phyloP scores from a whole-genome alignment of 2,329 filamentous ascomycete species.

The Pyrenophora seminiperda region DNA sequence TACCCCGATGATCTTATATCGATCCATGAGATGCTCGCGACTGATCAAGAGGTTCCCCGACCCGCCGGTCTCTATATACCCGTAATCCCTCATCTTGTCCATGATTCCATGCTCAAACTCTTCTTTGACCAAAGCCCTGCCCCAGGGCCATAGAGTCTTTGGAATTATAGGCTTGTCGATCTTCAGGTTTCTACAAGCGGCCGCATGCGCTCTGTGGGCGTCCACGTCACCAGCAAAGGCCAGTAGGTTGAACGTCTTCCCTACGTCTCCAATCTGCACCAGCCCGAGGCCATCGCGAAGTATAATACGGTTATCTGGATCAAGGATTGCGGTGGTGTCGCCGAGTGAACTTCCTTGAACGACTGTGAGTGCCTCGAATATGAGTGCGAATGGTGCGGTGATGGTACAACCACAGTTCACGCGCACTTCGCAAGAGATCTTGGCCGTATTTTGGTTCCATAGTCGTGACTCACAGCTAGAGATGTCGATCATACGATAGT shows the following conservation, averaged over 20 bases:
- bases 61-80: conserved; percentile 14
- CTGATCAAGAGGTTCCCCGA: conserved; percentile 17
- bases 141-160: conserved; percentile 3
- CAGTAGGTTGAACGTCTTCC: conserved; percentile 6
- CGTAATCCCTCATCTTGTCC: conserved; percentile 16
- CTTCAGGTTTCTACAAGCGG: neutral
- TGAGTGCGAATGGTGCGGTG: conserved; percentile 5
- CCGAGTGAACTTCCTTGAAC: conserved; percentile 9
- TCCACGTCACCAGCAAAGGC: conserved; percentile 2
- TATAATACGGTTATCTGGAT: neutral
- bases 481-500: conserved; percentile 6
- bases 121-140: conserved; percentile 31
- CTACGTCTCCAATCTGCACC: conserved; percentile 7
- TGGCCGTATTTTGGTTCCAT: conserved; percentile 1
- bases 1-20: conserved; percentile 8
- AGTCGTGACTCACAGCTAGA: conserved; percentile 4
- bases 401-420: conserved; percentile 9
- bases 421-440: conserved; percentile 9
- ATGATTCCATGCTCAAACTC: conserved; percentile 32
- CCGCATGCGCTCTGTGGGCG: conserved; percentile 2
- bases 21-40: conserved; percentile 7
- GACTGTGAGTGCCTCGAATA: conserved; percentile 10
- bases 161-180: neutral
- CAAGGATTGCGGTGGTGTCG: neutral
- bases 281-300: conserved; percentile 7